Percentiles rank a stretch among this genome's conserved stretches.
Evolutionary conservation across 2,329 filamentous ascomycete species (phyloP).

Genomic region (Biscogniauxia sp.): DNA sequence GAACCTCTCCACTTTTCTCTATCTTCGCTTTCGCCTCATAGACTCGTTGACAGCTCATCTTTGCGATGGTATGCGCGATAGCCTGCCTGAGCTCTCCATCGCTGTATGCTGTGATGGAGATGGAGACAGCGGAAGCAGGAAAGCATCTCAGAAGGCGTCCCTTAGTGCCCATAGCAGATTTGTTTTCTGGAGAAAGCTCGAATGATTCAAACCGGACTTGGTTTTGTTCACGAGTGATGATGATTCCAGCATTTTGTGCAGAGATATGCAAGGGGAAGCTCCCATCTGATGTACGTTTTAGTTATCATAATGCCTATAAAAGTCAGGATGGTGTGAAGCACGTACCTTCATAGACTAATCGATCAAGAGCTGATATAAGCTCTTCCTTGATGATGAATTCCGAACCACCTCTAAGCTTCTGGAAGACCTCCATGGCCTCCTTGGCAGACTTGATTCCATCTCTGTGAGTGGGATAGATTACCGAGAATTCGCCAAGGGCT

Average conservation of each 20-base stretch:
- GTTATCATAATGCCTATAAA: neutral
- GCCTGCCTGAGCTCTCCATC: conserved; percentile 11
- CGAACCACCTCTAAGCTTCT: neutral
- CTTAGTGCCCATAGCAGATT: neutral
- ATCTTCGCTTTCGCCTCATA: conserved; percentile 6
- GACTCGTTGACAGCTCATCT: conserved; percentile 19
- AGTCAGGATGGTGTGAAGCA: neutral
- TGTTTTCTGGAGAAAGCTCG: neutral
- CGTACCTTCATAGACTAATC: neutral
- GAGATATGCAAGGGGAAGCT: neutral
- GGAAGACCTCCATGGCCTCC: neutral
- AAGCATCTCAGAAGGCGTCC: conserved; percentile 16
- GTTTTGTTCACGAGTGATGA: neutral
- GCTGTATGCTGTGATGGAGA: conserved; percentile 12
- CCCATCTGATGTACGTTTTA: neutral
- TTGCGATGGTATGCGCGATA: conserved; percentile 15
- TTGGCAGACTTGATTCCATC: neutral
- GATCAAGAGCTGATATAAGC: neutral
- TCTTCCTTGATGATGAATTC: neutral
- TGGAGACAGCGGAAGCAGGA: conserved; percentile 22
- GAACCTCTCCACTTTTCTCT: conserved; percentile 31
- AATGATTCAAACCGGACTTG: neutral
- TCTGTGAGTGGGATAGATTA: neutral
- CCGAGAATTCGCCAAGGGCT: neutral
- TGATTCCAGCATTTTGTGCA: neutral